Percentiles rank a stretch among this genome's conserved stretches.
These are phyloP conservation scores for Sapria himalayana DNA, from an alignment of 345 rosid species.

Conservation along the genomic window DNA sequence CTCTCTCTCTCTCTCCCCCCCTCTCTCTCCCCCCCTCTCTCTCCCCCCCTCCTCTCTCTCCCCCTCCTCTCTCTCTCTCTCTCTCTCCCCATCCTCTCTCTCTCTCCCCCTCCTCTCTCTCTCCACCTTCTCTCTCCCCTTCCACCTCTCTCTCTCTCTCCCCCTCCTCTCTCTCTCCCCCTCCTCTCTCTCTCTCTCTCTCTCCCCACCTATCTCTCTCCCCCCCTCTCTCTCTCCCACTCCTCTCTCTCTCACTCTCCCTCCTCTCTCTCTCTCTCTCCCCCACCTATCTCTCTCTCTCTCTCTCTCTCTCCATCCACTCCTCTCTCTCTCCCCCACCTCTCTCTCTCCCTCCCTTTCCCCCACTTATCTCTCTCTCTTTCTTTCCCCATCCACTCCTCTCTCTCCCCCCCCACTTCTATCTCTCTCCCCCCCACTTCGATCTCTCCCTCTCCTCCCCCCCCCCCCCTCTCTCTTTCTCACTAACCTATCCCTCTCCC, in stretches of 20 bases:
- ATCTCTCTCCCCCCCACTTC: slow-evolving; percentile 1
- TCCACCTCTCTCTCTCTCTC: slow-evolving; percentile 5
- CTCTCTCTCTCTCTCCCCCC: too few relatives aligned
- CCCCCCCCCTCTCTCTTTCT: neutral
- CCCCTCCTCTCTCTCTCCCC: neutral
- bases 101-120: slow-evolving; percentile 6
- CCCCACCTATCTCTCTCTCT: neutral
- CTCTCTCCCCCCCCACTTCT: neutral
- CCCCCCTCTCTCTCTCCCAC: slow-evolving; percentile 5
- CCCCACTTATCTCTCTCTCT: slow-evolving; percentile 7
- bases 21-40: too few relatives aligned
- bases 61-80: too few relatives aligned
- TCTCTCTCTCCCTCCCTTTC: slow-evolving; percentile 3
- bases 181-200: neutral
- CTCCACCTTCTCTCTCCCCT: slow-evolving; percentile 5
- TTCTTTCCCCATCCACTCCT: slow-evolving; percentile 1
- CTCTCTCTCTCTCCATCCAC: neutral
- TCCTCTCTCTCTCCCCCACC: slow-evolving; percentile 6
- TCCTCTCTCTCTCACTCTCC: slow-evolving; percentile 7
- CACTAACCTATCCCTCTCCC: neutral
- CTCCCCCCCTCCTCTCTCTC: too few relatives aligned
- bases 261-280: slow-evolving; percentile 1
- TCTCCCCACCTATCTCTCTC: slow-evolving; percentile 2
- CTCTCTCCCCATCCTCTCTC: too few relatives aligned
- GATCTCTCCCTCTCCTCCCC: neutral